phyloP scores from a whole-genome alignment of 2,329 filamentous ascomycete genomes.

The Diaporthe nobilis region DNA sequence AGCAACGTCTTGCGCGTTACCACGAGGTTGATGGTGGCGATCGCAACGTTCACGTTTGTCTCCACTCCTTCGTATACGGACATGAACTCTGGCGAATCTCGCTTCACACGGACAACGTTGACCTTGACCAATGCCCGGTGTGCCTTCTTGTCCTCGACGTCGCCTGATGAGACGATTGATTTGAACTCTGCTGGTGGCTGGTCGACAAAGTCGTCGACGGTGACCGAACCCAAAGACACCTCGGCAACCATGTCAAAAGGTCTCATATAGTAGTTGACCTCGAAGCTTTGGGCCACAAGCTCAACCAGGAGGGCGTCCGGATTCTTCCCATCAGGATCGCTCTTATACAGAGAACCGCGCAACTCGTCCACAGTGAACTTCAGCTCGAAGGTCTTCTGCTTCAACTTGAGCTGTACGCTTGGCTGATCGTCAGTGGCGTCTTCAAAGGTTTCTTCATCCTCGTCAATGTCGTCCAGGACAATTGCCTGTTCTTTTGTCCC shows the following conservation, averaged over 20 bases:
- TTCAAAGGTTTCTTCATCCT: slow-evolving; percentile 76
- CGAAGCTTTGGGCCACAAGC: slow-evolving; percentile 89
- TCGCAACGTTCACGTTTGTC: slow-evolving; percentile 89
- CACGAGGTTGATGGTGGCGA: slow-evolving; percentile 96
- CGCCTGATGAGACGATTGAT: slow-evolving; percentile 92
- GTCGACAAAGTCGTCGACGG: slow-evolving; percentile 95
- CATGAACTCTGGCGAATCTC: slow-evolving; percentile 92
- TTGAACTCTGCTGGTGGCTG: slow-evolving; percentile 92
- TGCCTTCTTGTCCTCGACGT: slow-evolving; percentile 78
- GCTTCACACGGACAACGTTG: slow-evolving; percentile 91
- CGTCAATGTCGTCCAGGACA: slow-evolving; percentile 82
- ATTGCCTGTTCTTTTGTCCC: slow-evolving; percentile 77
- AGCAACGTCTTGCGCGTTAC: slow-evolving; percentile 94
- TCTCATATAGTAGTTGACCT: slow-evolving; percentile 88
- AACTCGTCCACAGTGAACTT: slow-evolving; percentile 96
- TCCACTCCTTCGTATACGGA: slow-evolving; percentile 93
- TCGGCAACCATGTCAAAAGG: slow-evolving; percentile 95
- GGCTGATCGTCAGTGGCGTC: slow-evolving; percentile 73
- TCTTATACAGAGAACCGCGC: slow-evolving; percentile 91
- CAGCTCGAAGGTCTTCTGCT: slow-evolving; percentile 95
- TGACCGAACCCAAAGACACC: slow-evolving; percentile 87
- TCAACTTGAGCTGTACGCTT: slow-evolving; percentile 76
- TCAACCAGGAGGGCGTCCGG: slow-evolving; percentile 90
- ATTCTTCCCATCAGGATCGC: slow-evolving; percentile 82
- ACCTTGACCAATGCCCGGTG: slow-evolving; percentile 88